These are phyloP conservation scores for Lentinula raphanica DNA, from an alignment of 768 basidiomycete genomes.

Conservation along the genomic window DNA sequence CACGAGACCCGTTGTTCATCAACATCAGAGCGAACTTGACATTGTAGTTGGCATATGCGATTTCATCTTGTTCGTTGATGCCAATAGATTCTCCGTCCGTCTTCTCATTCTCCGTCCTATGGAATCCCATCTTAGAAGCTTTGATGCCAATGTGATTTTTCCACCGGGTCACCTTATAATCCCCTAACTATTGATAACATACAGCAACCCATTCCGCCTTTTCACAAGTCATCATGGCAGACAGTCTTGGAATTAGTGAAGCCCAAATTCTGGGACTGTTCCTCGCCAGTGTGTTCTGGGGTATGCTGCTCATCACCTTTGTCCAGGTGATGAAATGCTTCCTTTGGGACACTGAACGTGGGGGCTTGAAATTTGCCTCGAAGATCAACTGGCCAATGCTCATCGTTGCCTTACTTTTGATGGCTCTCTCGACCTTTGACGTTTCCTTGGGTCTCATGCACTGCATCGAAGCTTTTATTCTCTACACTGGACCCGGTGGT, in stretches of 20 bases:
- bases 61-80: too few species aligned
- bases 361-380: neutral
- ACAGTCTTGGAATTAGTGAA: conserved; percentile 3
- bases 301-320: conserved; percentile 1
- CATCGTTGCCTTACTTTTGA: conserved; percentile 6
- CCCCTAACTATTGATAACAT: too few species aligned
- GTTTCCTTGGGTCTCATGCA: conserved; percentile 8
- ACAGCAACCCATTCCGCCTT: too few species aligned
- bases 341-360: neutral
- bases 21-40: too few species aligned
- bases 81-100: too few species aligned
- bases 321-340: neutral
- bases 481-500: conserved; percentile 10
- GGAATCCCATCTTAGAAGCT: too few species aligned
- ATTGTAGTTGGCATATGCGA: too few species aligned
- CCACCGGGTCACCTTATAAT: too few species aligned
- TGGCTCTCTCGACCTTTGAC: conserved; percentile 9
- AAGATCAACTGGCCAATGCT: conserved; percentile 13
- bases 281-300: conserved; percentile 1
- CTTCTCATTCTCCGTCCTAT: too few species aligned
- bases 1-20: too few species aligned
- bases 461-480: conserved; percentile 12
- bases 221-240: neutral
- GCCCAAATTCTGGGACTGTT: conserved; percentile 4
- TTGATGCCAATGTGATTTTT: too few species aligned